Evolutionary conservation across 257 asterid genomes (phyloP), one percentile per base, ranked within the genome.

Genomic region (Przewalskia tangutica): DNA sequence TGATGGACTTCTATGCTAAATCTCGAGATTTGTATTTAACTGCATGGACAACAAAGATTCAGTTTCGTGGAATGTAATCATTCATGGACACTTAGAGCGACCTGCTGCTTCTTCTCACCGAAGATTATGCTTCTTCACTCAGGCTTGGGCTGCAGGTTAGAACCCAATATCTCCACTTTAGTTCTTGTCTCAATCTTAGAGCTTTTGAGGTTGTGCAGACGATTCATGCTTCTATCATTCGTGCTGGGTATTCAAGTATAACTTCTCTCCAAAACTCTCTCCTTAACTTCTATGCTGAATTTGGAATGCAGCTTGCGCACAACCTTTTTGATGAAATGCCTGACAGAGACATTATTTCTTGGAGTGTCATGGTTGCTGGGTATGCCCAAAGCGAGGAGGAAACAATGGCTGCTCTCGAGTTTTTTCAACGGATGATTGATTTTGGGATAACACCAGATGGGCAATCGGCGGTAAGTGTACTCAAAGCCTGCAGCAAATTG

Each of bases 41-140:
- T 77, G 86, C 89, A 86, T 89, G 92, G 62, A 20, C 78, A 50
- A 66, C 10, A 87, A 83, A 83, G 98, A 93, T 83, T 91, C 97
- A 7, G 93, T 95, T 83, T 91, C 98, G 3, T 93, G 98, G 98
- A 95, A 95, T 88, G 91, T 90, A 79, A 85, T 93, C 83, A 88
- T 95, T 85, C 92, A 88, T 38, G 95, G 88, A 42, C 83, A 90
- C 89, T 86, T 91, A 66, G 65, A 83, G 81, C 90, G 82, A 55
- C 91, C 86, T 67, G 60, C 63, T 55, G 86, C 81, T 82, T 67
- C 84, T 83, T 85, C 84, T 81, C 84, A 82, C 80, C 86, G 84
- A 73, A 97, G 96, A 76, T 81, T 90, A 54, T 16, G 81, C 65
- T 87, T 92, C 86, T 93, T 88, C 83, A 50, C 60, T 76, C 90